Evolutionary conservation across 2,329 filamentous ascomycete genomes (phyloP).

Genomic region (Pseudopithomyces maydicus): DNA sequence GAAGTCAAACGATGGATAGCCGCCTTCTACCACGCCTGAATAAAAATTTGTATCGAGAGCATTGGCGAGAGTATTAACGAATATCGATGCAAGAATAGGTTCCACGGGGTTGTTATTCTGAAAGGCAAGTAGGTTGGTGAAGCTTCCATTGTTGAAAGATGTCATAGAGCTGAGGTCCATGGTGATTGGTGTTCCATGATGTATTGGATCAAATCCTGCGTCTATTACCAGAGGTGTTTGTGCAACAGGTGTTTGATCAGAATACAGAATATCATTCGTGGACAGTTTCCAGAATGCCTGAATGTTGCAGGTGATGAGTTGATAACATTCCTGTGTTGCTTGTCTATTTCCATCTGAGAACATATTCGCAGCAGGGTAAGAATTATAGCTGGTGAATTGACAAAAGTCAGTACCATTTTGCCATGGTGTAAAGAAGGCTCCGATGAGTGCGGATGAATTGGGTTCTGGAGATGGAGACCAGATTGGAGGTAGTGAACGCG

Average conservation of each 20-base stretch:
- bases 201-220: background rate
- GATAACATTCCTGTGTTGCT: background rate
- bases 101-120: background rate
- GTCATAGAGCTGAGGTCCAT: background rate
- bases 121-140: background rate
- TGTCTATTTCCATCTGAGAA: background rate
- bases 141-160: background rate
- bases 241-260: background rate
- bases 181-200: background rate
- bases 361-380: background rate
- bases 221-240: background rate
- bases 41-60: background rate
- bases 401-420: background rate
- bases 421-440: background rate
- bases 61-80: background rate
- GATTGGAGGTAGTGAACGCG: background rate
- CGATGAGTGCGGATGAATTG: background rate
- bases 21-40: too few relatives aligned
- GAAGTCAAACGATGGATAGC: background rate
- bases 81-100: background rate
- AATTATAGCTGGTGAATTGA: background rate
- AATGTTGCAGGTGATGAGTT: background rate
- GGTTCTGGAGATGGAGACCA: background rate
- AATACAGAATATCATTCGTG: background rate
- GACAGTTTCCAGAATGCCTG: background rate